A percentile compares a stretch with the other conserved stretches of the same genome.
phyloP scores from a whole-genome alignment of 306 rosid species.

The Rosa persica region DNA sequence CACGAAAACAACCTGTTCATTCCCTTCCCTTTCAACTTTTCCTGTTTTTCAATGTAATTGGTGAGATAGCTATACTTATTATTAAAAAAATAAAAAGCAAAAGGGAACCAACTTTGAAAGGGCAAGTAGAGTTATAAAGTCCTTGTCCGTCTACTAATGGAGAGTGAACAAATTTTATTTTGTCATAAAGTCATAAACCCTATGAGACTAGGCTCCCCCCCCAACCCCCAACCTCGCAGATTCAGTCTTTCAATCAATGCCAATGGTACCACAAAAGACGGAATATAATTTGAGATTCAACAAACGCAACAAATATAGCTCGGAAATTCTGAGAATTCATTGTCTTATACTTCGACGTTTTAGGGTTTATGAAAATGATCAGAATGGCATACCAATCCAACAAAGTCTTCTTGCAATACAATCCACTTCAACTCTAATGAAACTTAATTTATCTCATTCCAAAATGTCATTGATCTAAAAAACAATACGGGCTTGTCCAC shows the following conservation, averaged over 20 bases:
- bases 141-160: conserved; percentile 13
- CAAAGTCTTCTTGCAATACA: not conserved
- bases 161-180: not conserved
- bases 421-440: not conserved
- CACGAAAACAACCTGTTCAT: not conserved
- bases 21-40: not conserved
- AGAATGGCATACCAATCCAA: not conserved
- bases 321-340: not conserved
- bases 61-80: not conserved
- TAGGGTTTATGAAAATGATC: not conserved
- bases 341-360: not conserved
- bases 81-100: too few relatives aligned
- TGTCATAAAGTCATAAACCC: not conserved
- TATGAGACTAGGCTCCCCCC: not conserved
- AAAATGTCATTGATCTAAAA: not conserved
- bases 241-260: not conserved
- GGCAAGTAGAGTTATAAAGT: not conserved
- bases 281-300: not conserved
- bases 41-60: not conserved
- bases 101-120: not conserved
- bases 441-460: not conserved
- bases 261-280: not conserved
- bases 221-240: not conserved
- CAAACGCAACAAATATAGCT: not conserved
- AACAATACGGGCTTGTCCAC: not conserved